Conservation (phyloP, 176 grass and related monocot genomes). For the Metroxylon sagu region DNA sequence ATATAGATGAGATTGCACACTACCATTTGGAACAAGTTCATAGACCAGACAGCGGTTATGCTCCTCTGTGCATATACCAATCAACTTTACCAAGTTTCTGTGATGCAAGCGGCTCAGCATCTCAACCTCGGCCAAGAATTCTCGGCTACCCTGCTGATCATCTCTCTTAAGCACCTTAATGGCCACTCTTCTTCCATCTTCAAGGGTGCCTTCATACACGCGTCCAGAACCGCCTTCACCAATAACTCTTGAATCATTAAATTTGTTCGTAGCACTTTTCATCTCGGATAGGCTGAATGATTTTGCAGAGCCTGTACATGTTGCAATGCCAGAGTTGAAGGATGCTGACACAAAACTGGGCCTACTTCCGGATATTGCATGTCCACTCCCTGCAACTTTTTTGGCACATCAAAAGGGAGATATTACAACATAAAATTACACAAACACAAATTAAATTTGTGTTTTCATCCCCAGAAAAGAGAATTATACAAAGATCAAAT, state of each 20-base stretch:
- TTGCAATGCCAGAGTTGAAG: slow-evolving; percentile 10
- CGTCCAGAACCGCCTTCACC: slow-evolving; percentile 19
- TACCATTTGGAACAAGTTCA: slow-evolving; percentile 19
- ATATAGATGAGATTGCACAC: slow-evolving; percentile 17
- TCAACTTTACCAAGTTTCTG: slow-evolving; percentile 19
- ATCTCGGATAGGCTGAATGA: slow-evolving; percentile 13
- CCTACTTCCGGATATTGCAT: neutral
- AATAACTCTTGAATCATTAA: slow-evolving; percentile 12
- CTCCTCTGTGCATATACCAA: slow-evolving; percentile 14
- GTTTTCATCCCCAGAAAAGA: too few relatives aligned
- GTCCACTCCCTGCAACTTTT: slow-evolving; percentile 1
- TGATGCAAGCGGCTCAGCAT: slow-evolving; percentile 20
- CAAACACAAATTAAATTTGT: neutral
- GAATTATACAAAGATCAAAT: too few relatives aligned
- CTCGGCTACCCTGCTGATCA: slow-evolving; percentile 10
- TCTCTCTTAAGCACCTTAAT: slow-evolving; percentile 16
- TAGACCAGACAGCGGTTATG: slow-evolving; percentile 8
- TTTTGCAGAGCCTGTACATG: slow-evolving; percentile 11
- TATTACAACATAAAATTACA: neutral
- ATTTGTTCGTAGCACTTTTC: slow-evolving; percentile 11
- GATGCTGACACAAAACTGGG: slow-evolving; percentile 3
- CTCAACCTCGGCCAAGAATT: slow-evolving; percentile 18
- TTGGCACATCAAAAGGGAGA: neutral
- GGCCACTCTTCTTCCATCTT: slow-evolving; percentile 11
- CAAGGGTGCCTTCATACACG: slow-evolving; percentile 8